phyloP scores from a whole-genome alignment of 2,329 filamentous ascomycete species.

The Thelonectria blattea region DNA sequence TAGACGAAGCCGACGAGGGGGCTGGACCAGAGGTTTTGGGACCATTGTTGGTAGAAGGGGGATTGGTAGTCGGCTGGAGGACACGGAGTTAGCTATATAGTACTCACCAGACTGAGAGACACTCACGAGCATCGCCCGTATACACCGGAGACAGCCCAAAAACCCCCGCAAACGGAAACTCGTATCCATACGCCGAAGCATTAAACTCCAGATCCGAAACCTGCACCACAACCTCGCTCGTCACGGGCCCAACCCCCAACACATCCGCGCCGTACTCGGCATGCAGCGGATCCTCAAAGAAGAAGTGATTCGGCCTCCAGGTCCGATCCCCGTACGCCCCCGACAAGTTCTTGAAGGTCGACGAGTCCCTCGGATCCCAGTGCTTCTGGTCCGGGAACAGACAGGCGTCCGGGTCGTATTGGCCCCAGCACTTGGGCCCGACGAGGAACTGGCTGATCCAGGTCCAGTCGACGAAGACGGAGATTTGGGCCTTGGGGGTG shows the following conservation, averaged over 20 bases:
- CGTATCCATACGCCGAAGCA: slow-evolving; percentile 11
- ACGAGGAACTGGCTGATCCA: slow-evolving; percentile 22
- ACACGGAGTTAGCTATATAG: no score
- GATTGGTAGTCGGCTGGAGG: slow-evolving; percentile 14
- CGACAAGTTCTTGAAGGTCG: slow-evolving; percentile 11
- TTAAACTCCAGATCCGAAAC: slow-evolving; percentile 19
- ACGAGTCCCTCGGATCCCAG: slow-evolving; percentile 14
- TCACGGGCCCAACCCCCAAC: slow-evolving; percentile 9
- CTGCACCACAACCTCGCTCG: slow-evolving; percentile 11
- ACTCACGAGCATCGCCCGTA: slow-evolving; percentile 11
- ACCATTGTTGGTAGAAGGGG: slow-evolving; percentile 18
- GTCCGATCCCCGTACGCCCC: slow-evolving; percentile 9
- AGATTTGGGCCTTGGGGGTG: slow-evolving; percentile 1
- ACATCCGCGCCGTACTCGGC: slow-evolving; percentile 16
- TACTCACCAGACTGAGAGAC: neutral
- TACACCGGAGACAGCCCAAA: slow-evolving; percentile 16
- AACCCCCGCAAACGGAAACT: slow-evolving; percentile 13
- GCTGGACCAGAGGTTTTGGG: slow-evolving; percentile 14
- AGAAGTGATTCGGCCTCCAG: slow-evolving; percentile 17
- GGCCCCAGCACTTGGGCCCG: slow-evolving; percentile 15
- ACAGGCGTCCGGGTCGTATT: slow-evolving; percentile 9
- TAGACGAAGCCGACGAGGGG: slow-evolving; percentile 13
- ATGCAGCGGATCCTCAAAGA: slow-evolving; percentile 9
- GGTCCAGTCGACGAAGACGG: slow-evolving; percentile 18
- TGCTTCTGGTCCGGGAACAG: slow-evolving; percentile 6